A percentile compares a stretch with the other conserved stretches of the same genome.
These are phyloP conservation scores for Metschnikowia baotianmanensis DNA, from an alignment of 805 yeast genomes.

Conservation along the genomic window DNA sequence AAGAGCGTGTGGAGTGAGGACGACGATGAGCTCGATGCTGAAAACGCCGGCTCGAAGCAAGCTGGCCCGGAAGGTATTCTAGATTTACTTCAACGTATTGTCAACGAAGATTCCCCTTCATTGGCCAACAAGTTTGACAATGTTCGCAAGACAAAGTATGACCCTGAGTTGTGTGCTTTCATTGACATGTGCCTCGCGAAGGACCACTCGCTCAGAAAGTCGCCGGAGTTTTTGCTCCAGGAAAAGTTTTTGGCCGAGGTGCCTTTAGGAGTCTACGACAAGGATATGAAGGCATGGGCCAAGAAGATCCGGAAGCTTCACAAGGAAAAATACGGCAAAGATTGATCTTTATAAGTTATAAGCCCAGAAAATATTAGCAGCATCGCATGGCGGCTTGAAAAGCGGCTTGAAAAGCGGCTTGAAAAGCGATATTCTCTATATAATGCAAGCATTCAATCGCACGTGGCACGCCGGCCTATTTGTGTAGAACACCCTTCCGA, in stretches of 20 bases:
- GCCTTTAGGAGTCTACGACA: slow-evolving; percentile 31
- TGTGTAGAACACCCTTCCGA: slow-evolving; percentile 18
- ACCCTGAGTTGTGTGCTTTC: slow-evolving; percentile 56
- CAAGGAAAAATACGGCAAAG: slow-evolving; percentile 24
- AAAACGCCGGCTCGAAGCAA: slow-evolving; percentile 22
- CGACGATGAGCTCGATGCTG: slow-evolving; percentile 5
- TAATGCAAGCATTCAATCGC: slow-evolving; percentile 16
- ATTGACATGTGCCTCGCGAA: slow-evolving; percentile 72
- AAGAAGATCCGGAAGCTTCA: slow-evolving; percentile 34
- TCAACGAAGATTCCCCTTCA: slow-evolving; percentile 86
- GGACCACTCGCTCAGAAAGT: slow-evolving; percentile 63
- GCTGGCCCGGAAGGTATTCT: slow-evolving; percentile 77
- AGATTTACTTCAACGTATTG: slow-evolving; percentile 88
- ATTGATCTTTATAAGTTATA: not conserved
- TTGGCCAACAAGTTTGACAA: slow-evolving; percentile 39
- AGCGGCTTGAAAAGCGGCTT: not conserved
- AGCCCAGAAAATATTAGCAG: too few species aligned
- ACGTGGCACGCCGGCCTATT: slow-evolving; percentile 11
- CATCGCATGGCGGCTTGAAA: too few species aligned
- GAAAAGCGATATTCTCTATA: slow-evolving; percentile 2
- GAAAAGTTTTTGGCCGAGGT: slow-evolving; percentile 34
- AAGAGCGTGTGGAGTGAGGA: slow-evolving; percentile 68
- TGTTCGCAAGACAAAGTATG: slow-evolving; percentile 31
- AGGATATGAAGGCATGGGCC: slow-evolving; percentile 41
- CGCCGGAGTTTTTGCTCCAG: slow-evolving; percentile 65